Evolutionary conservation across 75 land plant species (phyloP), one percentile per base, ranked within the genome.

Genomic region (Picea glauca): DNA sequence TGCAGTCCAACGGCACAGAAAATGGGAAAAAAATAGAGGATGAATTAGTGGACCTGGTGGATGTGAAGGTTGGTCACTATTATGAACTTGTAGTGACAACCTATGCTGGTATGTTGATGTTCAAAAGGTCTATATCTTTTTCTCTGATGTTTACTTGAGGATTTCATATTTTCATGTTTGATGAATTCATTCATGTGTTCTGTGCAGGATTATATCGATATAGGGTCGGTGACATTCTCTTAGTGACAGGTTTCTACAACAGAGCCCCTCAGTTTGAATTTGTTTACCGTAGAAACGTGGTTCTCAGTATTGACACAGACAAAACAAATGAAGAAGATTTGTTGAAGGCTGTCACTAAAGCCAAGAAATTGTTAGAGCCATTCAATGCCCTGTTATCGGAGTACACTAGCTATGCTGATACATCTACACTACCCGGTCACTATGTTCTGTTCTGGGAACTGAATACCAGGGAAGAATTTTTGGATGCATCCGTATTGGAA

Each of bases 21-120:
- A 35, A 78, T 0, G 73, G 38, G 8, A 56, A 59, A 11, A 13
- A 31, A 14, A n/a, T 58, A 31, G 86, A 77, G 3, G 46, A 14
- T 12, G 58, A 79, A 78, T 77, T 62, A 32, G 79, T 88, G 54
- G 88, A 84, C 33, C 86, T 93, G 0, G 80, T 85, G 35, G 87
- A 86, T 26, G 85, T 93, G 43, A 54, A 92, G 76, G 26, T 88
- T 33, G 96, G 94, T 0, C 80, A 90, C 23, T 89, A 79, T 56
- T 93, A 93, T 77, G 96, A 93, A 62, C 79, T 93, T 2, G 79
- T 92, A 32, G 85, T 93, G 46, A 93, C 96, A 18, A 93, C 92
- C 18, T 80, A 77, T 72, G 74, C 94, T 72, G 96, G 96, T 92
- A 58, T 79, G 77, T 21, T 60, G 11, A 62, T 21, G 9, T 81